Base-by-base conservation (phyloP, 2,329 filamentous ascomycete species). In the Pseudogymnoascus sp. region DNA sequence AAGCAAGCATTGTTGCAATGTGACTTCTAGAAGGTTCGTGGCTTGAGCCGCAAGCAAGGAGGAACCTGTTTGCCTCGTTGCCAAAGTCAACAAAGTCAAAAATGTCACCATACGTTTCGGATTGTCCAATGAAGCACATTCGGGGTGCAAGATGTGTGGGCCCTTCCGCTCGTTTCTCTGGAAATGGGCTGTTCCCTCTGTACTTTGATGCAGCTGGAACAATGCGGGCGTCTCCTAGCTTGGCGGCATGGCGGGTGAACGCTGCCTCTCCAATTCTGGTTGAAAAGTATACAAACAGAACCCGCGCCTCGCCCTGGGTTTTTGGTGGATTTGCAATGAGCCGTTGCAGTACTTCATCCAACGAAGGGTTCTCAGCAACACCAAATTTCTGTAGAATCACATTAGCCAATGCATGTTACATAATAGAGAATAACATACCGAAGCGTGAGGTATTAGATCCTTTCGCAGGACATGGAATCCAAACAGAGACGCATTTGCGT, bases 81-180 rank as follows among this genome's bases (percentile, higher is more conserved):
- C 93, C 92, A 76, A 97, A 99, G 72, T 97, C 90, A 12, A 97
- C 92, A 74, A 97, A 99, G 72, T 97, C 92, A 67, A 99, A 96
- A 33, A 99, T 95, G 33, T 96, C 90, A 9, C 85, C 89, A 69
- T 95, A 99, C 6, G 80, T 81, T 2, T 77, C 73, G 5, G 82
- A 85, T 28, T 67, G 87, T 7, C 94, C 94, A 2, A 99, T 80
- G 72, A 96, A 99, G 66, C 89, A 92, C 41, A 86, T 80, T 52
- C 82, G 83, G 4, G 94, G 93, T 14, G 84, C 80, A 49, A 92
- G 80, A 67, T 85, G 81, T 67, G 80, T 77, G 52, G 83, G 68
- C 55, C 70, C 70, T 45, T 69, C 71, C 62, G 72, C 60, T 41
- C 75, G 66, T 63, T 80, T 83, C 63, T 81, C 80, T 45, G 72